These are phyloP conservation scores for Eutrema japonicum DNA, from an alignment of 345 rosid genomes.

Conservation along the genomic window DNA sequence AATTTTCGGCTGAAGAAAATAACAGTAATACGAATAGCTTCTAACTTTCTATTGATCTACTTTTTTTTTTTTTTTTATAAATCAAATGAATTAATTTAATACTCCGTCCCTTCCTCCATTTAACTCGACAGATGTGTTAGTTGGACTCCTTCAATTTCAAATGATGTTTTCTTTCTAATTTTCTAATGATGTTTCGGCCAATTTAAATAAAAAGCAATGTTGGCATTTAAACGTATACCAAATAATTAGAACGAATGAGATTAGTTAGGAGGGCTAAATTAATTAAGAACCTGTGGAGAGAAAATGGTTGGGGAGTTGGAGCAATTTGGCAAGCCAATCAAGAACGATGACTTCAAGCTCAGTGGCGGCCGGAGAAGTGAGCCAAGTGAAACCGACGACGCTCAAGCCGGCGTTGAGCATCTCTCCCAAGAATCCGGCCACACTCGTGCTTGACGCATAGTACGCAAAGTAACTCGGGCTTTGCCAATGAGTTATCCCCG, in stretches of 20 bases:
- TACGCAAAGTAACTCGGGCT: slow-evolving; percentile 43
- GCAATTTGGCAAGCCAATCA: slow-evolving; percentile 88
- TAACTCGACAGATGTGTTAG: neutral
- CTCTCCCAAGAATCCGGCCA: slow-evolving; percentile 44
- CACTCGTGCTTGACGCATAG: slow-evolving; percentile 40
- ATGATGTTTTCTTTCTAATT: no score
- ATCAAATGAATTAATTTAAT: neutral
- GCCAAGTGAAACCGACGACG: slow-evolving; percentile 40
- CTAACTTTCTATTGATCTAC: neutral
- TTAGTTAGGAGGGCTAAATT: neutral
- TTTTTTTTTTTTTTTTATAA: no score
- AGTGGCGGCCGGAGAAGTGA: slow-evolving; percentile 40
- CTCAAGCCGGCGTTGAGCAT: slow-evolving; percentile 38
- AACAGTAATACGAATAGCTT: neutral
- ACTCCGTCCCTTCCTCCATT: neutral
- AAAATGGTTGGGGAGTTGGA: slow-evolving; percentile 71
- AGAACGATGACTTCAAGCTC: slow-evolving; percentile 54
- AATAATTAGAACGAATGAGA: neutral
- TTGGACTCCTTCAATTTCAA: neutral
- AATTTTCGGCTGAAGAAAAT: neutral
- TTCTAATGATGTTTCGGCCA: neutral
- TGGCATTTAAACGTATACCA: neutral
- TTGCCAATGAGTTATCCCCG: slow-evolving; percentile 45
- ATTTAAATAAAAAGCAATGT: neutral
- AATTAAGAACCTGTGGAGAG: slow-evolving; percentile 60